A percentile compares a stretch with the other conserved stretches of the same genome.
phyloP scores from a whole-genome alignment of 495 filamentous ascomycete species.

The Talaromyces proteolyticus region DNA sequence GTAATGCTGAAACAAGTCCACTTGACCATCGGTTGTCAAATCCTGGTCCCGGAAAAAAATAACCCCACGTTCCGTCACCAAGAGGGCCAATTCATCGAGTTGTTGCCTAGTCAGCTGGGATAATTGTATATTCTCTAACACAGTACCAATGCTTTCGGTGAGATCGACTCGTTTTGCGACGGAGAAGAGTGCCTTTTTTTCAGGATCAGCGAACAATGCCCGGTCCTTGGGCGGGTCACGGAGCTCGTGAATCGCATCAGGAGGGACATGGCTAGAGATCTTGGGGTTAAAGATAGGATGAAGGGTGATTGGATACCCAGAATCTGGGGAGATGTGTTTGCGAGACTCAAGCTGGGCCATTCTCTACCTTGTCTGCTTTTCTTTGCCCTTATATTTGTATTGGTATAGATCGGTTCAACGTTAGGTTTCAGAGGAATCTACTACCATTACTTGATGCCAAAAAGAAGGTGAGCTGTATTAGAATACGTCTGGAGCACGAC shows the following conservation, averaged over 20 bases:
- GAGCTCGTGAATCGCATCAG: constrained; percentile 34
- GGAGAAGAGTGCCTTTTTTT: constrained; percentile 41
- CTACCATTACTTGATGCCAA: too few relatives aligned
- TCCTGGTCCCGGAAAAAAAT: constrained; percentile 42
- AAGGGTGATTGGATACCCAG: constrained; percentile 9
- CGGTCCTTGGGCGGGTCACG: constrained; percentile 39
- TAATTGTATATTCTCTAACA: constrained; percentile 38
- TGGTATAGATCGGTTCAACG: not conserved
- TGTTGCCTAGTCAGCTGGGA: constrained; percentile 26
- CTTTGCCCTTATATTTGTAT: too few relatives aligned
- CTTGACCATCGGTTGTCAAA: constrained; percentile 44
- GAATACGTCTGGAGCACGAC: too few relatives aligned
- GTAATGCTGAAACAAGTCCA: constrained; percentile 46
- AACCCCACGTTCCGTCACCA: constrained; percentile 35
- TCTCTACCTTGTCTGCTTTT: not conserved
- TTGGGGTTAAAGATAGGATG: constrained; percentile 29
- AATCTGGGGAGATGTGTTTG: constrained; percentile 17
- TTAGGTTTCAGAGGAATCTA: too few relatives aligned
- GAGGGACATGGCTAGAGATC: constrained; percentile 37
- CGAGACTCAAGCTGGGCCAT: constrained; percentile 17
- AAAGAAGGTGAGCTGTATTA: too few relatives aligned
- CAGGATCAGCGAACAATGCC: constrained; percentile 43
- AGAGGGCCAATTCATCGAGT: constrained; percentile 37
- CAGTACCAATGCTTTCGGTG: constrained; percentile 47
- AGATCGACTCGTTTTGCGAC: constrained; percentile 37